A percentile compares a stretch with the other conserved stretches of the same genome.
Conservation (phyloP, 139 green algal genomes). For the Picochlorum sp. region DNA sequence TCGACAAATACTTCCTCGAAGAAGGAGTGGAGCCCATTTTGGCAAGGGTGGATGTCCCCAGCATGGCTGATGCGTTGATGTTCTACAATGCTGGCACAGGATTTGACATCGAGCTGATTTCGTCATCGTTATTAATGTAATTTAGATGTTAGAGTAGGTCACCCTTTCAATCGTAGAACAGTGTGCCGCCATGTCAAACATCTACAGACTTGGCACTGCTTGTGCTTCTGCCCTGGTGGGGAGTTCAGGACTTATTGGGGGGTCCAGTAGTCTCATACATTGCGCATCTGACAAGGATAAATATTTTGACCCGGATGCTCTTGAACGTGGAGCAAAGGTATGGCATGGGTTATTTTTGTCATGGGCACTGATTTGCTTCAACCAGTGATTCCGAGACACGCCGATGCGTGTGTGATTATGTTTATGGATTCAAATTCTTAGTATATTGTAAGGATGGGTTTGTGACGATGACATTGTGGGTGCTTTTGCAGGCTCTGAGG, state of each 20-base stretch:
- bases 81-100: too few relatives aligned
- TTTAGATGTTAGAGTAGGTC: too few relatives aligned
- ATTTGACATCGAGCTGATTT: too few relatives aligned
- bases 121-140: too few relatives aligned
- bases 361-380: background rate
- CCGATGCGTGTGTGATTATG: too few relatives aligned
- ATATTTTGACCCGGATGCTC: conserved; percentile 89
- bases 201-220: too few relatives aligned
- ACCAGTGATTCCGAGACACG: too few relatives aligned
- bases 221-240: too few relatives aligned
- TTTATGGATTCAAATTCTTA: too few relatives aligned
- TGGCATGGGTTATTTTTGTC: background rate
- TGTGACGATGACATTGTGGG: background rate
- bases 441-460: background rate
- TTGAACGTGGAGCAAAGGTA: conserved; percentile 87
- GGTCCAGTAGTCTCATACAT: background rate
- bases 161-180: conserved; percentile 11
- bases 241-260: too few relatives aligned
- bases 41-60: conserved; percentile 43
- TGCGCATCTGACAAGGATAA: conserved; percentile 26
- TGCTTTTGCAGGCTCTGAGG: conserved; percentile 53
- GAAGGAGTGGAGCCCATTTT: conserved; percentile 39
- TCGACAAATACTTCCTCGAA: conserved; percentile 34
- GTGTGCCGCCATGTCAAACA: background rate
- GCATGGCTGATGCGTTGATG: conserved; percentile 24